Evolutionary conservation across 2,329 filamentous ascomycete genomes (phyloP).

Genomic region (Diaporthe citriasiana): DNA sequence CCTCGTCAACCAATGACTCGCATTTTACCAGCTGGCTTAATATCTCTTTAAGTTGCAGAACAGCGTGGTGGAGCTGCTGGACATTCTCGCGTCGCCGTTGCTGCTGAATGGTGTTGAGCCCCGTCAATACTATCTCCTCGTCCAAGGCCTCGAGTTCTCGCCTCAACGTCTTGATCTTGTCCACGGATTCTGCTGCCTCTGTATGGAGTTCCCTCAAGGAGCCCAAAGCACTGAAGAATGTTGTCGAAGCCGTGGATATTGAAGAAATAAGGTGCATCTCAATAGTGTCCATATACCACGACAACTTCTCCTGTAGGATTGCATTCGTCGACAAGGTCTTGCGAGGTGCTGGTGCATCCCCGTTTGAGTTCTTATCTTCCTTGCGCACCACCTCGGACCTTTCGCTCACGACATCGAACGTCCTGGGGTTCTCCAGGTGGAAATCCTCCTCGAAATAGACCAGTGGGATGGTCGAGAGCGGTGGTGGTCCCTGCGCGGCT

Average conservation of each 20-base stretch:
- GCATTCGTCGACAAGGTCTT: conserved; percentile 96
- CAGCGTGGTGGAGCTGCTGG: conserved; percentile 83
- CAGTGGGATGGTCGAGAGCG: conserved; percentile 89
- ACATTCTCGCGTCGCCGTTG: conserved; percentile 87
- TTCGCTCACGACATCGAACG: conserved; percentile 96
- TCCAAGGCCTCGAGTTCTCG: conserved; percentile 86
- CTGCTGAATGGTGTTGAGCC: conserved; percentile 87
- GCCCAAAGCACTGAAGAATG: conserved; percentile 94
- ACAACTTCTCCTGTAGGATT: conserved; percentile 96
- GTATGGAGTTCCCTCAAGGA: conserved; percentile 91
- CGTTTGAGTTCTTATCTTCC: conserved; percentile 69
- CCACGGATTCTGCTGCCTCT: conserved; percentile 91
- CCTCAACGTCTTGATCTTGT: conserved; percentile 84
- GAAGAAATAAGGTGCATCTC: conserved; percentile 97
- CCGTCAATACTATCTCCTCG: conserved; percentile 86
- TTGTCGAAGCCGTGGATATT: conserved; percentile 94
- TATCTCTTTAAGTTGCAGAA: conserved; percentile 85
- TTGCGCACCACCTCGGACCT: conserved; percentile 93
- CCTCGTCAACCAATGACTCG: conserved; percentile 84
- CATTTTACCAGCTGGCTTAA: conserved; percentile 82
- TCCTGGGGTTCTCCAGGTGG: conserved; percentile 94
- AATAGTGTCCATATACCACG: conserved; percentile 99
- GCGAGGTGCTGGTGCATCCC: conserved; percentile 72
- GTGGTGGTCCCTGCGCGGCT: conserved; percentile 80
- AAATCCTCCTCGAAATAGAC: conserved; percentile 98